phyloP scores from a whole-genome alignment of 176 grass and related monocot genomes.

The Carex myosuroides region DNA sequence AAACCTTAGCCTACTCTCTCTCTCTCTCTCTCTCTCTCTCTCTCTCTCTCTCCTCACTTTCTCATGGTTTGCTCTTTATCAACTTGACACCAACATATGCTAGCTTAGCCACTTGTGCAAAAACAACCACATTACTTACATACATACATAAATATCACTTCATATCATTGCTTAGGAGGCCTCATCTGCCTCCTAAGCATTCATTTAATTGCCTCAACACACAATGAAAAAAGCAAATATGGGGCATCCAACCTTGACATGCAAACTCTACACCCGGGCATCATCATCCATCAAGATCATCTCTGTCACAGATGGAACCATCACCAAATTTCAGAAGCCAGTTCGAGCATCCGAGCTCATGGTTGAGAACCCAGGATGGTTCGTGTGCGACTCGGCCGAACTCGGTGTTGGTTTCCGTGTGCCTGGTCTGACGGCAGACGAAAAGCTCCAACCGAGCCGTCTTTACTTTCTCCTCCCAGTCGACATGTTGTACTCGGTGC shows the following conservation, averaged over 20 bases:
- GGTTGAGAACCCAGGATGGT: slow-evolving; percentile 58
- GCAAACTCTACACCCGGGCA: not conserved
- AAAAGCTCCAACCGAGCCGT: slow-evolving; percentile 46
- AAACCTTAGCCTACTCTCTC: no score
- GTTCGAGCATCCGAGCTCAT: slow-evolving; percentile 53
- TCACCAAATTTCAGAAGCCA: slow-evolving; percentile 32
- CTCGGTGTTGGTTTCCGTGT: slow-evolving; percentile 64
- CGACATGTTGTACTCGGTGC: slow-evolving; percentile 97
- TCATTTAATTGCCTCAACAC: not conserved
- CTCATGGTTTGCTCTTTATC: slow-evolving; percentile 9
- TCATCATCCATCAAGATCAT: slow-evolving; percentile 46
- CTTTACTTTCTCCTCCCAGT: slow-evolving; percentile 84
- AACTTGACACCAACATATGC: not conserved
- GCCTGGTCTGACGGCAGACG: slow-evolving; percentile 44
- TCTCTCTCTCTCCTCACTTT: not conserved
- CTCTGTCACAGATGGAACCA: slow-evolving; percentile 34
- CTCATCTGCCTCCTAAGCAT: not conserved
- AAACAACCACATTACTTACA: not conserved
- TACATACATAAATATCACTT: not conserved
- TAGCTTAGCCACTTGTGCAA: not conserved
- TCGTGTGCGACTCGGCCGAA: slow-evolving; percentile 52
- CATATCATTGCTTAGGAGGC: not conserved
- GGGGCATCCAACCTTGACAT: slow-evolving; percentile 6
- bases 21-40: not conserved
- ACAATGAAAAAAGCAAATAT: not conserved